Conservation (phyloP, 202 grass and related monocot species). For the Schoenoplectus triqueter region DNA sequence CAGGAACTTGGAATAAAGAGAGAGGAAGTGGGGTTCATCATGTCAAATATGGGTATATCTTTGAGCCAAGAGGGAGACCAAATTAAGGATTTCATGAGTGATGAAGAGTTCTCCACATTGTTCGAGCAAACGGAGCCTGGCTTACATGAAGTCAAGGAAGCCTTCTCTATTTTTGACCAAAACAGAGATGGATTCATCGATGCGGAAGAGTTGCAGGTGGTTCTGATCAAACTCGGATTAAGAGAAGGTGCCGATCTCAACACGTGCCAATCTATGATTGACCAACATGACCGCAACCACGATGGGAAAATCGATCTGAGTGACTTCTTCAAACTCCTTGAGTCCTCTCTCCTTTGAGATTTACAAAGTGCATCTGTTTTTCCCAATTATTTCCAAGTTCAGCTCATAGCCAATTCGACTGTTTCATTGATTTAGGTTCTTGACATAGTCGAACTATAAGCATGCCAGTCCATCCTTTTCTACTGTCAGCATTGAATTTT, state of each 20-base stretch:
- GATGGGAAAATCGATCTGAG: constrained; percentile 69
- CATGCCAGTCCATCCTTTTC: not conserved
- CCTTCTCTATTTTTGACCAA: constrained; percentile 64
- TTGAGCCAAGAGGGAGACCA: constrained; percentile 6
- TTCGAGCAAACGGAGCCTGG: constrained; percentile 78
- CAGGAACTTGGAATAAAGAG: constrained; percentile 28
- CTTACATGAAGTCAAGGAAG: constrained; percentile 58
- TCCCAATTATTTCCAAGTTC: not conserved
- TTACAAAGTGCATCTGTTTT: not conserved
- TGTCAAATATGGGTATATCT: constrained; percentile 45
- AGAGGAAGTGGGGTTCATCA: constrained; percentile 60
- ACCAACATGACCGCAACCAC: constrained; percentile 56
- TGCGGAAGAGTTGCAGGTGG: constrained; percentile 53
- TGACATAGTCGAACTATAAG: not conserved
- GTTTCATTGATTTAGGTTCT: not conserved
- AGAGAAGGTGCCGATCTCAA: constrained; percentile 40
- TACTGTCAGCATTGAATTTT: no score
- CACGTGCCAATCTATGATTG: constrained; percentile 60
- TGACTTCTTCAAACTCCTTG: constrained; percentile 55
- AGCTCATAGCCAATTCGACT: no score
- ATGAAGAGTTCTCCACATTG: constrained; percentile 39
- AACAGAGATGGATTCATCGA: constrained; percentile 68
- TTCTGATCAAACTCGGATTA: constrained; percentile 51
- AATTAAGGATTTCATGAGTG: constrained; percentile 33
- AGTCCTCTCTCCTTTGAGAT: constrained; percentile 24